Evolutionary conservation across 179 eudicot genomes (phyloP).

Genomic region (Amaranthus tricolor): DNA sequence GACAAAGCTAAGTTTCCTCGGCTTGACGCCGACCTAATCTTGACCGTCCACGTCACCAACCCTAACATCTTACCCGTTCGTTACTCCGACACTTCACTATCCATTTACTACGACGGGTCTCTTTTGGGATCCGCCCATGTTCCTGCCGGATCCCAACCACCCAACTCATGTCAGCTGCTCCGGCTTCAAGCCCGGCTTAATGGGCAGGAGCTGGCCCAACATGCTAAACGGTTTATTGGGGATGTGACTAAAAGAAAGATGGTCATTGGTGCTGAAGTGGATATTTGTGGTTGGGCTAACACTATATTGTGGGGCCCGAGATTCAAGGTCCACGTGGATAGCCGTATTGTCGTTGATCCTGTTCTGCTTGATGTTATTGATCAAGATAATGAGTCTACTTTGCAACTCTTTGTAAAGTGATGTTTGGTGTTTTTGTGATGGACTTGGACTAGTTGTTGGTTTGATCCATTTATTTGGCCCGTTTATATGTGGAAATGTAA

Average conservation of each 20-base stretch:
- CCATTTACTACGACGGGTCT: slow-evolving; percentile 71
- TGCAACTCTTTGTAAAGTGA: slow-evolving; percentile 32
- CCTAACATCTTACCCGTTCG: slow-evolving; percentile 73
- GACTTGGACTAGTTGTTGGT: too few species aligned
- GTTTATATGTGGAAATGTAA: too few species aligned
- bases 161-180: slow-evolving; percentile 63
- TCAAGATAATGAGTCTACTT: slow-evolving; percentile 58
- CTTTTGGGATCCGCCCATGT: slow-evolving; percentile 70
- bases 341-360: slow-evolving; percentile 80
- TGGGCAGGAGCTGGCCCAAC: slow-evolving; percentile 70
- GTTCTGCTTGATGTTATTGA: slow-evolving; percentile 79
- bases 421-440: neutral
- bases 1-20: slow-evolving; percentile 32
- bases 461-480: too few species aligned
- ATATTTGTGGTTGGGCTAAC: slow-evolving; percentile 66
- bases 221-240: slow-evolving; percentile 44
- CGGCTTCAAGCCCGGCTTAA: slow-evolving; percentile 68
- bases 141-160: slow-evolving; percentile 66
- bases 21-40: slow-evolving; percentile 64
- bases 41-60: slow-evolving; percentile 89
- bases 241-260: slow-evolving; percentile 67
- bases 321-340: slow-evolving; percentile 81
- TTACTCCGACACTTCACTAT: slow-evolving; percentile 67
- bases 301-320: slow-evolving; percentile 66
- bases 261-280: slow-evolving; percentile 77